phyloP scores from a whole-genome alignment of 2,329 filamentous ascomycete species.

The Emmonsia crescens region DNA sequence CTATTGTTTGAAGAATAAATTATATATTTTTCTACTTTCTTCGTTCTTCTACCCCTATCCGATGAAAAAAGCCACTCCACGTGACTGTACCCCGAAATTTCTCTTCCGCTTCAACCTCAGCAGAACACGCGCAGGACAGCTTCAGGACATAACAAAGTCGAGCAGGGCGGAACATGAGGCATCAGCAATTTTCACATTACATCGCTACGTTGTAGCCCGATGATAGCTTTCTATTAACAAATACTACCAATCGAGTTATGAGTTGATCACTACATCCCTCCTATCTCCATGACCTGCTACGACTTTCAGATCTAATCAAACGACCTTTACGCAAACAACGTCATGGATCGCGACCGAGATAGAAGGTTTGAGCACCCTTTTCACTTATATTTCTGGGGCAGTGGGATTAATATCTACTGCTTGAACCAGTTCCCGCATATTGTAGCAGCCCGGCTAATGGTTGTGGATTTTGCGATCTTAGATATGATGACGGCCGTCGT shows the following conservation, averaged over 20 bases:
- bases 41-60: too few species aligned
- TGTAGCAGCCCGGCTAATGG: neutral
- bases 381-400: neutral
- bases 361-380: conserved; percentile 27
- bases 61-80: too few species aligned
- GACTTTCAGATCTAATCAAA: neutral
- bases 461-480: conserved; percentile 11
- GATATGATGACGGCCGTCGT: conserved; percentile 26
- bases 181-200: neutral
- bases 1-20: too few species aligned
- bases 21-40: too few species aligned
- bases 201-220: neutral
- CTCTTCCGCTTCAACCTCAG: neutral
- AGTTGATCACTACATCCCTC: neutral
- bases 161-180: neutral
- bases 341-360: conserved; percentile 33
- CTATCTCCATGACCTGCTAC: neutral
- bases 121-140: neutral
- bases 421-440: neutral
- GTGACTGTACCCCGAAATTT: neutral
- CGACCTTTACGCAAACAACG: neutral
- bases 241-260: neutral
- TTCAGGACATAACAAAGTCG: neutral
- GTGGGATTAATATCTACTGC: neutral
- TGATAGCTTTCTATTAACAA: neutral